Conservation (phyloP, 768 basidiomycete species). For the Suillus alpinus region DNA sequence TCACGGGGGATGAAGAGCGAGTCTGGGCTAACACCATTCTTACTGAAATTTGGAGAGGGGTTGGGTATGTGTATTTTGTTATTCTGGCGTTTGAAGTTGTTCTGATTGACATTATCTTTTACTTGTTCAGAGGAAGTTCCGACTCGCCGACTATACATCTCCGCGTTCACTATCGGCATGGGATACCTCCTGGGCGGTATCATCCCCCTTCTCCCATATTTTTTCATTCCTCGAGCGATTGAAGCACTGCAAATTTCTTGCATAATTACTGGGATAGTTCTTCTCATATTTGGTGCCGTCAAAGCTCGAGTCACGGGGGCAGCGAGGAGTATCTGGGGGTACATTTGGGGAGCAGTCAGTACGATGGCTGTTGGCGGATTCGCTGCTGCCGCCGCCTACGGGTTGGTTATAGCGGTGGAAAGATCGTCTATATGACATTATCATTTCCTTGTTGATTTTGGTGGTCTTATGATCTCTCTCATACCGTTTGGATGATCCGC, state of each 20-base stretch:
- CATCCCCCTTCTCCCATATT: constrained; percentile 90
- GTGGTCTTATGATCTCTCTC: not conserved
- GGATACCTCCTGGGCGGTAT: constrained; percentile 93
- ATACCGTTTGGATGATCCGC: not conserved
- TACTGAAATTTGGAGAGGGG: constrained; percentile 95
- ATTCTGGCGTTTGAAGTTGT: not conserved
- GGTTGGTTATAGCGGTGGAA: constrained; percentile 53
- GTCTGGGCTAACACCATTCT: constrained; percentile 87
- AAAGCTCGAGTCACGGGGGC: constrained; percentile 90
- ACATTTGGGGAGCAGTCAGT: constrained; percentile 83
- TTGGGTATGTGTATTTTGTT: constrained; percentile 51
- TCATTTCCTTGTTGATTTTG: not conserved
- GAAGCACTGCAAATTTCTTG: constrained; percentile 70
- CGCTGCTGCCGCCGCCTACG: constrained; percentile 77
- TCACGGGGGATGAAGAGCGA: constrained; percentile 67
- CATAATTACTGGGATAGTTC: constrained; percentile 77
- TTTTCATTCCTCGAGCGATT: constrained; percentile 75
- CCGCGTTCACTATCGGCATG: constrained; percentile 92
- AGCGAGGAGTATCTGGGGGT: constrained; percentile 60
- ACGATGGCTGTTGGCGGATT: constrained; percentile 88
- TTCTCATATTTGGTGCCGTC: constrained; percentile 88
- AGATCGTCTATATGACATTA: constrained; percentile 1
- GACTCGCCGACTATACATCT: constrained; percentile 76
- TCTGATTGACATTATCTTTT: not conserved
- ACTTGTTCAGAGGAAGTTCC: constrained; percentile 77